Base-by-base conservation (phyloP, 2,329 filamentous ascomycete species). In the Bertia moriformis region DNA sequence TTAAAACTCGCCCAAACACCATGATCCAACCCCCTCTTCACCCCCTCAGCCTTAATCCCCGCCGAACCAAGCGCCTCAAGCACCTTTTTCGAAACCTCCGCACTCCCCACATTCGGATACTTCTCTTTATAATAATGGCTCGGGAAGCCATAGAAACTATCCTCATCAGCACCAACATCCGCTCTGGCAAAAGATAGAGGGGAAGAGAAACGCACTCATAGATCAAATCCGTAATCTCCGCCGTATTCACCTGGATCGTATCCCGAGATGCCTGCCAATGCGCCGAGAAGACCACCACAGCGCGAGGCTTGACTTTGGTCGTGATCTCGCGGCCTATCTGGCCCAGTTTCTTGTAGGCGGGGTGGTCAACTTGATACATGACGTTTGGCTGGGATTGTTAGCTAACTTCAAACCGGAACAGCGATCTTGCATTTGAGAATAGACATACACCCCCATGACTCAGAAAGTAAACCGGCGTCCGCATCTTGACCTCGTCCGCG, bases 211-310 rank as follows among this genome's bases (percentile, higher is more conserved):
- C 53, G 41, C 55, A 73, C 70, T 85, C 80, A 52, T 83, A 85
- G 38, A 85, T 80, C 45, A 85, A 51, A 41, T 78, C 71, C 3
- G 69, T 74, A n/a, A 65, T 58, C 41, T 73, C 73, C 3, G 71
- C 74, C 5, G 69, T 72, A 53, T 84, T 85, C 46, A 85, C 67
- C 48, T 78, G 62, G 44, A 85, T 69, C 3, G 60, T 64, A 47
- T 67, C 60, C 29, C 58, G 56, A 40, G 51, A 59, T 36, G 67
- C 74, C 57, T 83, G 76, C 82, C 83, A 87, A 55, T 88, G 82
- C 1, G 80, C 83, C 1, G 81, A 85, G 52, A 88, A 79, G 18
- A 86, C 77, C 1, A 87, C 73, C 14, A 87, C 68, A 2, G 80
- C 83, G 44, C 72, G 77, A 2, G 82, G 82, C 48, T 77, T 78